Evolutionary conservation across 176 grass and related monocot species (phyloP).

Genomic region (Zizania latifolia): DNA sequence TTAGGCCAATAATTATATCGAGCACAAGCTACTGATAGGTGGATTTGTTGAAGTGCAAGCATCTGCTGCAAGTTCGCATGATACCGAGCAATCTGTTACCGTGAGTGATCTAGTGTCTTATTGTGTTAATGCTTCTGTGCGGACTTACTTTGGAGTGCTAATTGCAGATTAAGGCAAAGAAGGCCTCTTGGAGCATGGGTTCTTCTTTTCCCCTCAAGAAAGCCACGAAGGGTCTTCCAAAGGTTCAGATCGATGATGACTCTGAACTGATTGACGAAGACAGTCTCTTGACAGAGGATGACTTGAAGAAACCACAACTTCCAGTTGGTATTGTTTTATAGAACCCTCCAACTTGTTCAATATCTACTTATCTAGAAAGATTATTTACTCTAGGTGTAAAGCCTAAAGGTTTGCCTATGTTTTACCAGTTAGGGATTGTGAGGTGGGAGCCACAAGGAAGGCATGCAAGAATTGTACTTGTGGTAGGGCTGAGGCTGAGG

Average conservation of each 20-base stretch:
- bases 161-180: slow-evolving; percentile 76
- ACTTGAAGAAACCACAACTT: slow-evolving; percentile 88
- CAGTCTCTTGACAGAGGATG: slow-evolving; percentile 84
- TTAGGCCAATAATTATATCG: slow-evolving; percentile 48
- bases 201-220: slow-evolving; percentile 86
- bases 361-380: background rate
- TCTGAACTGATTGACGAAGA: slow-evolving; percentile 90
- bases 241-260: slow-evolving; percentile 71
- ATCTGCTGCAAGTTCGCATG: slow-evolving; percentile 28
- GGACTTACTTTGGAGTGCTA: background rate
- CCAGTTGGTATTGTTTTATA: slow-evolving; percentile 52
- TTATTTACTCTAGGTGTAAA: background rate
- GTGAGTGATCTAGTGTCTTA: slow-evolving; percentile 33
- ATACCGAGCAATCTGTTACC: slow-evolving; percentile 38
- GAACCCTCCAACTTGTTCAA: background rate
- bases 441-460: slow-evolving; percentile 74
- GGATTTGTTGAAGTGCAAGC: slow-evolving; percentile 72
- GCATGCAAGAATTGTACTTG: slow-evolving; percentile 97
- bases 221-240: slow-evolving; percentile 46
- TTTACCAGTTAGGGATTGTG: slow-evolving; percentile 71
- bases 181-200: slow-evolving; percentile 73
- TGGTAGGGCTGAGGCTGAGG: slow-evolving; percentile 56
- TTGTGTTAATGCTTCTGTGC: background rate
- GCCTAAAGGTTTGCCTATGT: background rate
- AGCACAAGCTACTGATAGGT: slow-evolving; percentile 71